Base-by-base conservation (phyloP, 2,329 filamentous ascomycete genomes). In the Epichloe glyceriae region DNA sequence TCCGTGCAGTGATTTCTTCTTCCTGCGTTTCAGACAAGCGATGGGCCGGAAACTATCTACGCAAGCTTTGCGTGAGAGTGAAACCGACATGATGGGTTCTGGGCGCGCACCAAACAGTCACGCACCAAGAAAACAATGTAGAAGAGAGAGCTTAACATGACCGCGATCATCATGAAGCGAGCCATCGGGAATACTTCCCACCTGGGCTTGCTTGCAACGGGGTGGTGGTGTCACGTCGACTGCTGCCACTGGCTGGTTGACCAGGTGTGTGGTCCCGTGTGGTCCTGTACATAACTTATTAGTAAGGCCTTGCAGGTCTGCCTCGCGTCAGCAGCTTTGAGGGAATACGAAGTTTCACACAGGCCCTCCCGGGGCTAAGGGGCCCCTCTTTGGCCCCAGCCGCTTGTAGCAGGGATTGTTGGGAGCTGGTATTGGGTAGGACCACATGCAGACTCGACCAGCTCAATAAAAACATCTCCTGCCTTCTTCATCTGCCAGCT, bases 281-380 rank as follows among this genome's bases (percentile, higher is more conserved):
- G 39, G 40, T 7, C 40, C n/a, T 22, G 26, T 26, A 20, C 20
- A 22, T 10, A 30, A 26, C 26, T 26, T 10, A 3, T 30, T 10
- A 10, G 39, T 12, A 19, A 22, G 40, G n/a, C 5, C n/a, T 40
- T 40, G 41, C 41, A 26, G 41, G 22, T 43, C 41, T 43, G 49
- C 37, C 22, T 46, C 43, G 49, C 43, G 12, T 26, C 38, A 42
- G 49, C 43, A 46, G 20, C 42, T 14, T 20, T 14, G n/a, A 33
- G 20, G 42, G 42, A 46, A 51, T 51, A 51, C 49, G 49, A 51
- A 43, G 35, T 51, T 47, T 43, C 42, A 46, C 49, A 47, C 49
- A 43, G 44, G 43, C 38, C 22, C 11, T 40, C 26, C 48, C 48
- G n/a, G 17, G 22, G 22, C 22, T 26, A 26, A 26, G 22, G 22